Base-by-base conservation (phyloP, 176 grass and related monocot species). In the Oryza glumipatula region DNA sequence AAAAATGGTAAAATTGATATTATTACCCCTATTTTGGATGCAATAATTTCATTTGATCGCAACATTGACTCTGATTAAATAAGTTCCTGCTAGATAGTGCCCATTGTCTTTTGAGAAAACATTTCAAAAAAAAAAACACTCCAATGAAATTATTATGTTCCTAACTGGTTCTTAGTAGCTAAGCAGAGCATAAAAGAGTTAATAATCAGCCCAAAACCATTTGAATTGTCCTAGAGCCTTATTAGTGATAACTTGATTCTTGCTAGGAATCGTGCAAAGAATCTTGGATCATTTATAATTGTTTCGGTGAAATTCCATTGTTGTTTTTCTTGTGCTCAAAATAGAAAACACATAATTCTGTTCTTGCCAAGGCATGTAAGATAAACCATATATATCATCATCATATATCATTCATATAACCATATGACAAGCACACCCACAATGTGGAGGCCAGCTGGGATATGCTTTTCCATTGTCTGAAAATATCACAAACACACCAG, bases 351-450 rank as follows among this genome's bases (percentile, higher is more conserved):
- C 33, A 45, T 68, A 54, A 67, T 75, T 70, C 78, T 73, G 11
- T 67, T 79, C 35, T 74, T 84, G 28, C 19, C 70, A 51, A 26
- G 21, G 51, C 76, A 69, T 35, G 71, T 24, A 79, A 61, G 15
- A 72, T 73, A 73, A 73, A 80, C 21, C 22, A 74, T 46, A 49
- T 88, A 85, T 17, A 69, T 70, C 46, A 63, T 61, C 54, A 61
- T 19, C 17, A 58, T 19, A 56, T 61, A 63, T 63, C 58, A 23
- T 63, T 63, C n/a, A 63, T 58, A 58, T 12, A 16, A 56, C 47
- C 52, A 58, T 61, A 61, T 13, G 24, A 58, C 49, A 74, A 51
- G 24, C 9, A 65, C 2, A 67, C 14, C 52, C n/a, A 63, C 58
- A 19, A 63, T 63, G 58, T n/a, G n/a, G 51, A 19, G 51, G 4